These are phyloP conservation scores for Niveomyces coronatus DNA, from an alignment of 2,329 filamentous ascomycete species.

Conservation along the genomic window DNA sequence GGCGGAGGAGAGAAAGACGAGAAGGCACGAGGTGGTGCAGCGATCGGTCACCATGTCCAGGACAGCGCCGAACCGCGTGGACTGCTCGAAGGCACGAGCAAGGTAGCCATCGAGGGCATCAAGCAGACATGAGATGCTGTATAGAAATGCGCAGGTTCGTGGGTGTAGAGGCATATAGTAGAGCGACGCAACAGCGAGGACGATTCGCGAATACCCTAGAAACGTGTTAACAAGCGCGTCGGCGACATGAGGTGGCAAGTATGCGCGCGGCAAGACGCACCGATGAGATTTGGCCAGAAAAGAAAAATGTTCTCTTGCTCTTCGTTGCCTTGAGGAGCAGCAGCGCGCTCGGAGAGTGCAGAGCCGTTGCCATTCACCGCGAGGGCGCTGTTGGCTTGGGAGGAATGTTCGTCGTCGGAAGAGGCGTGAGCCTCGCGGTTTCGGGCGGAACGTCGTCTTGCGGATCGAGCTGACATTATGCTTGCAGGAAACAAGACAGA, in stretches of 20 bases:
- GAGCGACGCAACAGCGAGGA: constrained; percentile 79
- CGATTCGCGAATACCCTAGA: constrained; percentile 60
- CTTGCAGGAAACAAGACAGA: no score
- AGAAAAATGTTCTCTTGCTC: constrained; percentile 66
- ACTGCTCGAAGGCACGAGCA: constrained; percentile 72
- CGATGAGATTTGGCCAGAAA: constrained; percentile 74
- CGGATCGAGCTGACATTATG: constrained; percentile 30
- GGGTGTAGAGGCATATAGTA: constrained; percentile 99
- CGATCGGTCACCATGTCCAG: constrained; percentile 99
- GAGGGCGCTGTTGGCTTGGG: constrained; percentile 11
- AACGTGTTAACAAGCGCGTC: not conserved
- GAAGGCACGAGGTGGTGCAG: constrained; percentile 88
- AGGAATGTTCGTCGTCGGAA: constrained; percentile 4
- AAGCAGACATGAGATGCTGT: constrained; percentile 88
- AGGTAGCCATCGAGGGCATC: constrained; percentile 92
- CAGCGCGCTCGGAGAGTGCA: constrained; percentile 20
- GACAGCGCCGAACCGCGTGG: constrained; percentile 90
- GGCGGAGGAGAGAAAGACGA: constrained; percentile 89
- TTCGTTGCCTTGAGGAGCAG: constrained; percentile 14
- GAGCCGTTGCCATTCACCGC: constrained; percentile 37
- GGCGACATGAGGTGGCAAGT: not conserved
- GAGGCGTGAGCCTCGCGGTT: constrained; percentile 13
- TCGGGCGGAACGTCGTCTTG: constrained; percentile 27
- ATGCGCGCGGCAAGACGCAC: constrained; percentile 34
- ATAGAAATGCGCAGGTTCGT: constrained; percentile 84